Conservation (phyloP, 208 protist genomes). For the Acanthamoeba triangularis region DNA sequence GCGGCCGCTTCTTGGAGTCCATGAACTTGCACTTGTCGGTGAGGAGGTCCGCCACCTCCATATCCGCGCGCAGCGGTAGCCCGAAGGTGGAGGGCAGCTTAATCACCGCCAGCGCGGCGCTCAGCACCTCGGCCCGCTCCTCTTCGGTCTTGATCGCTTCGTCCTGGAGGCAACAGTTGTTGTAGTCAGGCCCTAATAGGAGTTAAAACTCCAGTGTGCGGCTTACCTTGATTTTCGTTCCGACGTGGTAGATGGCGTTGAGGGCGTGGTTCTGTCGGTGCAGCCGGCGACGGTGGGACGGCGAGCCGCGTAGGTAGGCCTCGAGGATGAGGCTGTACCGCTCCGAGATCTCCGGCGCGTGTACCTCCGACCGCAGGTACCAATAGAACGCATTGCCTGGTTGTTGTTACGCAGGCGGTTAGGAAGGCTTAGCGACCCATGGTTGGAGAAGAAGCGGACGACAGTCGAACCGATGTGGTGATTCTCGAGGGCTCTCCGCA, state of each 20-base stretch:
- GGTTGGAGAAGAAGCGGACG: not conserved
- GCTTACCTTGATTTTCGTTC: not conserved
- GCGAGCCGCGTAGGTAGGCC: constrained; percentile 86
- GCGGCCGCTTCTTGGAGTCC: constrained; percentile 86
- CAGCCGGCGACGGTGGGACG: constrained; percentile 58
- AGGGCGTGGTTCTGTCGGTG: not conserved
- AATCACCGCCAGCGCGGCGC: not conserved
- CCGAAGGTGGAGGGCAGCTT: constrained; percentile 48
- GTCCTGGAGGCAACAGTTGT: not conserved
- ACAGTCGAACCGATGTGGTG: constrained; percentile 20
- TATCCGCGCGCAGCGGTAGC: constrained; percentile 80
- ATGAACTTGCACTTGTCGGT: constrained; percentile 85
- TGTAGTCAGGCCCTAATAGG: not conserved
- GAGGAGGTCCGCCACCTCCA: constrained; percentile 70
- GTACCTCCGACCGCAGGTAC: constrained; percentile 81
- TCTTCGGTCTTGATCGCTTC: constrained; percentile 67
- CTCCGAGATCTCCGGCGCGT: constrained; percentile 82
- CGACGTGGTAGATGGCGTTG: not conserved
- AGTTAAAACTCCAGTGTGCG: not conserved
- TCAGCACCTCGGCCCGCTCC: not conserved
- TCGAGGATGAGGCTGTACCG: constrained; percentile 90
- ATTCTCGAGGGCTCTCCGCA: constrained; percentile 89
- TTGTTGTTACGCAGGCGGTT: constrained; percentile 81
- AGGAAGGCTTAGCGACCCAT: constrained; percentile 73
- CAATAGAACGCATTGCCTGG: constrained; percentile 50